Conservation (phyloP, 1,284 basidiomycete species). For the Ganoderma multipileum region DNA sequence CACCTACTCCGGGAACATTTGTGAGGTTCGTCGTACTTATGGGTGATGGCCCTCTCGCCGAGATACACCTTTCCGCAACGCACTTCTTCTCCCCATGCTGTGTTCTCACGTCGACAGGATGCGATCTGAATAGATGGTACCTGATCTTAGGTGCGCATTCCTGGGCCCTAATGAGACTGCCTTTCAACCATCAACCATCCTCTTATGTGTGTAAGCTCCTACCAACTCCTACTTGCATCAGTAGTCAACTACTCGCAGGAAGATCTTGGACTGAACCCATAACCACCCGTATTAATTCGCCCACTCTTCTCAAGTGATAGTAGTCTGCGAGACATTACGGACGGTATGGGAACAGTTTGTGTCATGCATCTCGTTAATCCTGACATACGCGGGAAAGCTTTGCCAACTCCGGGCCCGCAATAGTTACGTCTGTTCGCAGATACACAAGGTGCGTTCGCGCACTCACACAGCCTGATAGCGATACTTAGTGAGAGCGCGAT, state of each 20-base stretch:
- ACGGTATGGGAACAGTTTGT: not conserved
- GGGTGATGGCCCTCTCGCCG: not conserved
- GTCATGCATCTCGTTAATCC: not conserved
- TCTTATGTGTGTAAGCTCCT: not conserved
- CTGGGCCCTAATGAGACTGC: not conserved
- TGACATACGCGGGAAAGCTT: not conserved
- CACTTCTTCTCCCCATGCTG: not conserved
- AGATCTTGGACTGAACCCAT: not conserved
- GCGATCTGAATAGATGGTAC: not conserved
- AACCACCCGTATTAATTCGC: not conserved
- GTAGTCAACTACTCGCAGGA: not conserved
- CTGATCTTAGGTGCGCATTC: not conserved
- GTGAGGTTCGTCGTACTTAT: not conserved
- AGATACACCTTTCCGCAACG: not conserved
- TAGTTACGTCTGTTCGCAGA: not conserved
- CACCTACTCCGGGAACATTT: not conserved
- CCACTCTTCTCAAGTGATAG: not conserved
- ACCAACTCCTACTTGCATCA: too few species aligned
- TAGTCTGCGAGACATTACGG: not conserved
- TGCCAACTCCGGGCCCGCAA: not conserved
- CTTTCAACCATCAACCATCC: not conserved
- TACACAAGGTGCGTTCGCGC: not conserved
- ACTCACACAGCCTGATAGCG: not conserved
- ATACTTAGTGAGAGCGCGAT: not conserved
- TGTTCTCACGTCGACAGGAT: not conserved